These are phyloP conservation scores for Geotrichum klebahnii DNA, from an alignment of 1,139 yeast species.

Conservation along the genomic window DNA sequence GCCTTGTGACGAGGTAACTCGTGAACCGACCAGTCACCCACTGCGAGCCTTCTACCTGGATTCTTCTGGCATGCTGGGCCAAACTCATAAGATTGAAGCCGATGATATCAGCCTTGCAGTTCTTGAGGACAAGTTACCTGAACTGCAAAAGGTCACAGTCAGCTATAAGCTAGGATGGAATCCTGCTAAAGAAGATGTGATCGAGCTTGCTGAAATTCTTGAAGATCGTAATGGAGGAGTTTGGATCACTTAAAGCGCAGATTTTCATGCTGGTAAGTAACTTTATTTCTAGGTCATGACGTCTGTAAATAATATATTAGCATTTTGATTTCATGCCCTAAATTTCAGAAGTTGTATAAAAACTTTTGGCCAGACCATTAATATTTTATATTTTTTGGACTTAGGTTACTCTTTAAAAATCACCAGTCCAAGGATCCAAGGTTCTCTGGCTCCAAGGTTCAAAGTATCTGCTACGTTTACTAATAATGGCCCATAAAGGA, in stretches of 20 bases:
- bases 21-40: constrained; percentile 46
- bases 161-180: constrained; percentile 88
- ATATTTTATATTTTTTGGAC: too few relatives aligned
- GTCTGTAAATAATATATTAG: not conserved
- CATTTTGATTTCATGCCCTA: not conserved
- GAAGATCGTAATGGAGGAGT: constrained; percentile 38
- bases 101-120: constrained; percentile 83
- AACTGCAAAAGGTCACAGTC: constrained; percentile 57
- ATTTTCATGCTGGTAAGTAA: constrained; percentile 12
- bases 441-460: too few relatives aligned
- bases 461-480: too few relatives aligned
- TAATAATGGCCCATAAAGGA: too few relatives aligned
- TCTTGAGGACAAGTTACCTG: constrained; percentile 70
- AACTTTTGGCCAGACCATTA: not conserved
- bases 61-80: constrained; percentile 85
- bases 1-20: constrained; percentile 28
- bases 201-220: constrained; percentile 49
- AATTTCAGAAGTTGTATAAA: not conserved
- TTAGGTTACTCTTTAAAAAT: too few relatives aligned
- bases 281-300: not conserved
- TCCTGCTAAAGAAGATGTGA: constrained; percentile 64
- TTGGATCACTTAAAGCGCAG: too few relatives aligned
- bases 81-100: constrained; percentile 76
- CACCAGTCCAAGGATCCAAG: too few relatives aligned
- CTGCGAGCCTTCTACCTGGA: constrained; percentile 64